Conservation (phyloP, 352 stramenopile species). For the Globisporangium cystogenes region DNA sequence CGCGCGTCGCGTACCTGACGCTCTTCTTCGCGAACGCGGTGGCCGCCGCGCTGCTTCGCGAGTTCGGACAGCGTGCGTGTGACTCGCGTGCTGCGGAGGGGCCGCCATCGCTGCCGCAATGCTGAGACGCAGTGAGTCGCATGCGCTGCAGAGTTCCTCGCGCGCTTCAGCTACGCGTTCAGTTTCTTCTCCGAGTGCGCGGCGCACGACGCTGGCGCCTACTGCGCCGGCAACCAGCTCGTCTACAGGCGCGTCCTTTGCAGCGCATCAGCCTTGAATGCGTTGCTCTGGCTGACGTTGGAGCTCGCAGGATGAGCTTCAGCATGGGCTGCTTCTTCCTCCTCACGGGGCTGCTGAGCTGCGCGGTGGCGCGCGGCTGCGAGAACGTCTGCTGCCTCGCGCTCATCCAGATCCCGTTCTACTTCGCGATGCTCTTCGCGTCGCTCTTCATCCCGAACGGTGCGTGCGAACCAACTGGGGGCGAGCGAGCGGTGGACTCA, state of each 20-base stretch:
- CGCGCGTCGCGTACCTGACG: constrained; percentile 42
- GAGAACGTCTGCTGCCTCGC: constrained; percentile 63
- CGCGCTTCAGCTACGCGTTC: constrained; percentile 26
- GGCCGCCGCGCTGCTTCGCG: constrained; percentile 42
- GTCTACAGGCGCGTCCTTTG: constrained; percentile 39
- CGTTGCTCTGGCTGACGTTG: too few species aligned
- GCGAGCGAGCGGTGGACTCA: not conserved
- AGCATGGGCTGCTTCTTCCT: constrained; percentile 63
- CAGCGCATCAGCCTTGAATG: too few species aligned
- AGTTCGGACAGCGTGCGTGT: constrained; percentile 47
- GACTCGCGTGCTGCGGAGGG: not conserved
- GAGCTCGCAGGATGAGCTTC: constrained; percentile 48
- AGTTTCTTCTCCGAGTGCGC: constrained; percentile 46
- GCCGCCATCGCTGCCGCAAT: too few species aligned
- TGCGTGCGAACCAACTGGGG: constrained; percentile 8
- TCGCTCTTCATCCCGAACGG: constrained; percentile 71
- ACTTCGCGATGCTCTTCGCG: constrained; percentile 32
- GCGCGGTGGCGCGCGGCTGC: constrained; percentile 32
- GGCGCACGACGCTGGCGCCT: constrained; percentile 17
- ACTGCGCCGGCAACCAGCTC: constrained; percentile 70
- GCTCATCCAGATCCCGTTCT: constrained; percentile 62
- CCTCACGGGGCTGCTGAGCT: constrained; percentile 48
- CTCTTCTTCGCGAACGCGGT: constrained; percentile 67
- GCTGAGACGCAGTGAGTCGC: not conserved
- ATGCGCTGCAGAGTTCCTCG: constrained; percentile 14